Base-by-base conservation (phyloP, 805 yeast genomes). In the Saccharomycopsis sp. region DNA sequence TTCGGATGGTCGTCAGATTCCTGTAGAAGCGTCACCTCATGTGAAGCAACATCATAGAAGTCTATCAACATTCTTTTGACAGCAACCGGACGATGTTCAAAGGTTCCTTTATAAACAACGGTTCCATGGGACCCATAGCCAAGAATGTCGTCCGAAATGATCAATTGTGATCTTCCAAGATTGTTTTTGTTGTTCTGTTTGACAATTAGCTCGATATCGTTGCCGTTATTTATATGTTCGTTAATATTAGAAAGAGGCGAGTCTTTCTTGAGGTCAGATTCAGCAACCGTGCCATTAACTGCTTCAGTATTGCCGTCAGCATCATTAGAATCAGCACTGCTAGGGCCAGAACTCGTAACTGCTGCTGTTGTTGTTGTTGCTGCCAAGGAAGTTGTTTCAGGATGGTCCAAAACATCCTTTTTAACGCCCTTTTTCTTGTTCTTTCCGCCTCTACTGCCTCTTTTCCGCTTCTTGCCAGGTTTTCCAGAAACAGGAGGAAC, bases 91-190 rank as follows among this genome's bases (percentile, higher is more conserved):
- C 99, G 78, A 64, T 84, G 86, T 68, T 93, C 97, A 73, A 92
- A 94, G 2, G 82, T 80, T 0, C 99, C 99, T 68, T 86, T 83
- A 68, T 84, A 90, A 1, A 94, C 99, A 29, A 93, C 90, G 0
- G 99, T 94, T 25, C 99, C 99, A 65, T 92, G 97, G 0, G 97
- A 89, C 1, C 99, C 99, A 69, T 89, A 90, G 0, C 99, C 99
- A 55, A 94, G 73, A n/a, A 91, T 79, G 29, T 79, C 82, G 62
- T 87, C 87, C 0, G 96, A 82, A 2, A 93, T 80, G 0, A 78
- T 74, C 62, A 89, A 70, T 58, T 80, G 83, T 56, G 78, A 81
- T 22, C 58, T 64, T n/a, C 63, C 63, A 3, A 61, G 52, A 12
- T 60, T 60, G 34, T 51, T 54, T 29, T 47, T 20, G 41, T 24